Evolutionary conservation across 345 rosid genomes (phyloP).

Genomic region (Moringa oleifera): DNA sequence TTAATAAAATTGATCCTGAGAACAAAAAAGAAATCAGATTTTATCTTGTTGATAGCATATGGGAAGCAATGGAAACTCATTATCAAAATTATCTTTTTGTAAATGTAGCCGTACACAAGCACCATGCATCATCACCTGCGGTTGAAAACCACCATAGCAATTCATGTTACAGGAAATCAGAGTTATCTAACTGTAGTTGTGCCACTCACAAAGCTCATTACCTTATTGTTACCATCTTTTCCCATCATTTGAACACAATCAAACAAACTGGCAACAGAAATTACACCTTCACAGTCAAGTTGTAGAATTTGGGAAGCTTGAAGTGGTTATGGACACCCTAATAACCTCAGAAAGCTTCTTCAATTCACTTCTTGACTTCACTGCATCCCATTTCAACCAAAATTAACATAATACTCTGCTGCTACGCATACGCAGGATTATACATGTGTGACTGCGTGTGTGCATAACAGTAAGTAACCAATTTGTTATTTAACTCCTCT

Average conservation of each 20-base stretch:
- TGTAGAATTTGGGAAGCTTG: neutral
- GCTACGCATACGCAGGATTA: neutral
- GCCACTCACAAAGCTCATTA: neutral
- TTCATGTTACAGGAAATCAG: neutral
- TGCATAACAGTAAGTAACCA: no score
- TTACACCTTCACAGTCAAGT: neutral
- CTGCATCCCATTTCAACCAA: neutral
- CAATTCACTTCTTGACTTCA: neutral
- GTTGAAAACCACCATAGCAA: neutral
- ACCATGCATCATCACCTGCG: neutral
- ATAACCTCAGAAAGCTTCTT: neutral
- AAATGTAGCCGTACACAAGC: neutral
- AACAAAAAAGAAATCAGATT: neutral
- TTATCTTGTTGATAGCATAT: neutral
- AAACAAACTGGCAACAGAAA: neutral
- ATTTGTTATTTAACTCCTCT: no score
- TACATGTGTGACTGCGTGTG: no score
- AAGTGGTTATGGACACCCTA: neutral
- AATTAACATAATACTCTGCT: neutral
- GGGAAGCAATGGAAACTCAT: no score
- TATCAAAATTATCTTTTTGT: no score
- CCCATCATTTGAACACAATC: neutral
- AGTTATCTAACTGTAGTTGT: neutral
- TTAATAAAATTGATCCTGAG: neutral
- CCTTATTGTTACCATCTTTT: neutral